Conservation (phyloP, 2,329 filamentous ascomycete genomes). For the Alternaria novae-zelandiae region DNA sequence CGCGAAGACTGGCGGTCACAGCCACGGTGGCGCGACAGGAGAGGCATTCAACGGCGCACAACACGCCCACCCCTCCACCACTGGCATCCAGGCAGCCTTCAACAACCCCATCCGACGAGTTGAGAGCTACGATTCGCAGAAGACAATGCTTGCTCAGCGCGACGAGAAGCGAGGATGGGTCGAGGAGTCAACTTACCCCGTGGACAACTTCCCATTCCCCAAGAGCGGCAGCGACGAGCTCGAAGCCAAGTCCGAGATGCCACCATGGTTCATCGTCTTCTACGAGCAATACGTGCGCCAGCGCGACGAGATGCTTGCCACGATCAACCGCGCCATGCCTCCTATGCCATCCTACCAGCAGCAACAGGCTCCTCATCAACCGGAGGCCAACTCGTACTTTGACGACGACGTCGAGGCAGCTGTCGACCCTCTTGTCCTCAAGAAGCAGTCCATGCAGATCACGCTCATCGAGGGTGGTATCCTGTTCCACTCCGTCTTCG, state of each 20-base stretch:
- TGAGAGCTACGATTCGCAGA: conserved; percentile 46
- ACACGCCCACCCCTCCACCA: conserved; percentile 7
- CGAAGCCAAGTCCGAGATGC: conserved; percentile 56
- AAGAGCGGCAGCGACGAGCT: conserved; percentile 36
- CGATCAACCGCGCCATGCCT: conserved; percentile 54
- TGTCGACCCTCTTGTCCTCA: conserved; percentile 48
- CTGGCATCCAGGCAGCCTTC: conserved; percentile 40
- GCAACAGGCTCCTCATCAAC: conserved; percentile 27
- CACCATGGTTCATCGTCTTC: conserved; percentile 67
- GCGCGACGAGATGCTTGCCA: conserved; percentile 63
- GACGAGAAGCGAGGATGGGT: conserved; percentile 45
- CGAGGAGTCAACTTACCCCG: conserved; percentile 35
- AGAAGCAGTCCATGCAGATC: conserved; percentile 49
- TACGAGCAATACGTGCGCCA: conserved; percentile 69
- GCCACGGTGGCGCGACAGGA: conserved; percentile 64
- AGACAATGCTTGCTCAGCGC: conserved; percentile 41
- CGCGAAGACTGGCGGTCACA: conserved; percentile 64
- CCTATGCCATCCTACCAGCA: conserved; percentile 41
- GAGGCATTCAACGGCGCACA: conserved; percentile 36
- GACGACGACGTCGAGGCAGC: conserved; percentile 45
- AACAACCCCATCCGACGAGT: conserved; percentile 37
- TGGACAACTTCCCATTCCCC: conserved; percentile 38
- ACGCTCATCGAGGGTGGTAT: conserved; percentile 64
- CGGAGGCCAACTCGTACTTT: conserved; percentile 42
- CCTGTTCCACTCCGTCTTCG: conserved; percentile 69